phyloP scores from a whole-genome alignment of 108 stramenopile genomes.

The Fistulifera pelliculosa region DNA sequence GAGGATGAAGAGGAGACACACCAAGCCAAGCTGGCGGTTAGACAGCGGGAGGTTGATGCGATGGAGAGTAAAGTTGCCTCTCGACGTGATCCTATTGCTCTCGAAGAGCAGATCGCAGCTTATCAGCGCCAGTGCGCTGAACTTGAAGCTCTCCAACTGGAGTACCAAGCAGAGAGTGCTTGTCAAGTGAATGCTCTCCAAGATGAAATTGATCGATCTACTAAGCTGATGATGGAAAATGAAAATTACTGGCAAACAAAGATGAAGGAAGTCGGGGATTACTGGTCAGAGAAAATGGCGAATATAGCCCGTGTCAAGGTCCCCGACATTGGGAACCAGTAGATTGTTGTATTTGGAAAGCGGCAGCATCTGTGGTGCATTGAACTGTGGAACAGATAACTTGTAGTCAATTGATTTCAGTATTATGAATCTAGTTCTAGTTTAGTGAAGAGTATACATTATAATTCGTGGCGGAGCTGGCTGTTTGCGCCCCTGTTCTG shows the following conservation, averaged over 20 bases:
- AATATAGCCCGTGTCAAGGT: neutral
- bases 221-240: constrained; percentile 38
- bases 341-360: too few relatives aligned
- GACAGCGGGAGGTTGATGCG: constrained; percentile 46
- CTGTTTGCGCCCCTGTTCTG: neutral
- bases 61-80: constrained; percentile 55
- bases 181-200: constrained; percentile 37
- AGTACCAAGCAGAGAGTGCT: constrained; percentile 42
- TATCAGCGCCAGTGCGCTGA: constrained; percentile 44
- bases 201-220: constrained; percentile 54
- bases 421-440: too few relatives aligned
- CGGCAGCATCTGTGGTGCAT: neutral
- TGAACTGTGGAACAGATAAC: neutral
- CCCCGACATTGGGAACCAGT: too few relatives aligned
- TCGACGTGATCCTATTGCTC: constrained; percentile 62
- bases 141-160: constrained; percentile 35
- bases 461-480: too few relatives aligned
- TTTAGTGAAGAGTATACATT: too few relatives aligned
- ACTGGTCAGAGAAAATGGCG: constrained; percentile 19
- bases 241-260: constrained; percentile 23
- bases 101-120: constrained; percentile 57
- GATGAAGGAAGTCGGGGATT: constrained; percentile 30
- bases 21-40: constrained; percentile 47
- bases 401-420: too few relatives aligned
- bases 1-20: constrained; percentile 36